These are phyloP conservation scores for Lichtheimia ornata DNA, from an alignment of 371 early-diverging fungal genomes.

Conservation along the genomic window DNA sequence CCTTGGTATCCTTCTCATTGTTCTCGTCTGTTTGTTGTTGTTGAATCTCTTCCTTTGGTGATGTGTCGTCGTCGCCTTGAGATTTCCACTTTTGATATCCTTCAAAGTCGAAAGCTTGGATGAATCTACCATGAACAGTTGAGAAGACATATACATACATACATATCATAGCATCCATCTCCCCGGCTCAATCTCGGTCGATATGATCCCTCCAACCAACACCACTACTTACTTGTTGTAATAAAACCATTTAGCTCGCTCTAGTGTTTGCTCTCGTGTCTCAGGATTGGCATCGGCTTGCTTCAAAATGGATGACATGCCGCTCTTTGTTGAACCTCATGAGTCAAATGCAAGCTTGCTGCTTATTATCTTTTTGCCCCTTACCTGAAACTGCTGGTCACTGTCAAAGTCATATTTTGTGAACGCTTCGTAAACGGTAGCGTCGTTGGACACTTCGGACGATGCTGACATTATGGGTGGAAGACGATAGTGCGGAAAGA, in stretches of 20 bases:
- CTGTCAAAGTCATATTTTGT: conserved; percentile 26
- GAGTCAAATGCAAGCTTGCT: neutral
- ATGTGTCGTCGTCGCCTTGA: neutral
- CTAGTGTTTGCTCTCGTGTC: conserved; percentile 10
- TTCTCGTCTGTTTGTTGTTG: conserved; percentile 1
- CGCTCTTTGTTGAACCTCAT: conserved; percentile 14
- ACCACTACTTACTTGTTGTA: conserved; percentile 21
- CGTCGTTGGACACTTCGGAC: conserved; percentile 4
- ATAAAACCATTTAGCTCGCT: conserved; percentile 30
- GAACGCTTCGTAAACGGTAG: conserved; percentile 24
- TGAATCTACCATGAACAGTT: conserved; percentile 15
- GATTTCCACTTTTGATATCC: conserved; percentile 23
- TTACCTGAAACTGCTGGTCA: conserved; percentile 24
- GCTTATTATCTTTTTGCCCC: neutral
- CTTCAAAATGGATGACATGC: conserved; percentile 23
- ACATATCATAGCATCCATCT: no score
- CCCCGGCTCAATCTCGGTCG: no score
- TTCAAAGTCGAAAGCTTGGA: conserved; percentile 22
- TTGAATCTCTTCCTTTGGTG: neutral
- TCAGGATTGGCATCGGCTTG: conserved; percentile 14
- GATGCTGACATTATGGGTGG: neutral
- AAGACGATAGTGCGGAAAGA: no score
- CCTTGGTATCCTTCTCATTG: conserved; percentile 1
- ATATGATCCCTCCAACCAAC: neutral
- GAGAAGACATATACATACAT: neutral